Evolutionary conservation across 1,139 yeast genomes (phyloP), one percentile per base, ranked within the genome.

Genomic region (Yamadazyma conglobata): DNA sequence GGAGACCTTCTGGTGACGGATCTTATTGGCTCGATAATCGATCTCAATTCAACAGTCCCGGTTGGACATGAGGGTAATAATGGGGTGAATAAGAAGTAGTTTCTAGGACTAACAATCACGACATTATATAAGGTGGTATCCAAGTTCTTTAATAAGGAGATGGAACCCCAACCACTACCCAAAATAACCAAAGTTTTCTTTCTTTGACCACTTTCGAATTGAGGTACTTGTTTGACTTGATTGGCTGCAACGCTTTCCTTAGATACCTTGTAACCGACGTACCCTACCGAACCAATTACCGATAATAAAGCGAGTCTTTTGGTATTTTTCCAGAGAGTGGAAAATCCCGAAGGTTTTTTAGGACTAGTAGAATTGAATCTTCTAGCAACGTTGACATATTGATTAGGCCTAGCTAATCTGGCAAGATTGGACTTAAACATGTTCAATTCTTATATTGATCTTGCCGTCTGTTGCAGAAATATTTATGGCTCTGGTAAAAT

Each of bases 131-230:
- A 66, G 27, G 89, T 67, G 30, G 96, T 82, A 57, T 89, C 96
- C 57, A 89, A 70, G 55, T 81, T 77, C 65, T 87, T 88, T 59
- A 89, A 70, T 44, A 88, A 64, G 3, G 91, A 77, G 31, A 84
- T 79, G 10, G 95, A 77, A 35, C 95, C 96, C 96, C 96, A 89
- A 35, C 96, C 96, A 25, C 95, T 77, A 37, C 97, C 96, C 47
- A 89, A 73, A 43, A 89, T 79, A 34, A 89, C 94, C 52, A 89
- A 64, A 26, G 89, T 87, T 67, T 89, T 89, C 71, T 85, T 86
- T 55, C 81, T 77, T 37, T 85, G 76, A 22, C 91, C 91, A 47
- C 70, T 72, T 31, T 72, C 69, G 46, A 79, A 76, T 22, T 67
- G 58, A n/a, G 79, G 73, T 8, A 76, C 60, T 54, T 78, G 83